Base-by-base conservation (phyloP, 2,329 filamentous ascomycete species). In the Acarospora socialis region DNA sequence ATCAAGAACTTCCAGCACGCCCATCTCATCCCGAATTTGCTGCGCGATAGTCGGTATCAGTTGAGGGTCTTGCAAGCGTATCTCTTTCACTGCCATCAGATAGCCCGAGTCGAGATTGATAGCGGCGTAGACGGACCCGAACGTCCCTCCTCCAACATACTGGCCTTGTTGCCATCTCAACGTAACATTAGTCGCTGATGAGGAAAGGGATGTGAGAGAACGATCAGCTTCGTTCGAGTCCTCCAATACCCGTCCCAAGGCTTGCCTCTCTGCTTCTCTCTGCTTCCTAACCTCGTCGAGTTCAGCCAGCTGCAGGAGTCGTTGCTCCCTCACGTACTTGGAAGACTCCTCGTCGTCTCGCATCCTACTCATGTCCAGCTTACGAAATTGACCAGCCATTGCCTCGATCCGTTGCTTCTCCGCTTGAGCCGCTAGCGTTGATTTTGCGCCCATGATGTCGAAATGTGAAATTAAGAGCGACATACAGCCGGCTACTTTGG, bases 121-220 rank as follows among this genome's bases (percentile, higher is more conserved):
- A 20, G 86, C 90, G 20, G 84, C 84, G 49, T 98, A 98, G 7
- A 98, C 90, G 32, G 86, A 93, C 40, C 90, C 90, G 56, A 98
- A 98, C 0, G 87, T 94, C 43, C 90, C 90, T 32, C 90, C 87
- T 30, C 90, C 90, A 25, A 98, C 83, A 51, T 92, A 98, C 47
- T 92, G 83, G n/a, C 90, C 90, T 63, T 94, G 90, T 54, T 95
- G 90, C 90, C 90, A 98, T 41, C 90, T 77, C 59, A 95, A 73
- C 26, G 82, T 92, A 36, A 95, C 81, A 51, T 95, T 95, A 14
- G 84, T 93, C 9, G 87, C 83, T 23, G 83, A 92, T 0, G 87
- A 90, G 2, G 86, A 94, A 12, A 98, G 71, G 49, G 86, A 92
- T 1, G 87, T 92, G 23, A 98, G 69, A 17, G 87, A 94, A 32